A percentile compares a stretch with the other conserved stretches of the same genome.
These are phyloP conservation scores for Mortierella alpina DNA, from an alignment of 192 early-diverging fungal species.

Conservation along the genomic window DNA sequence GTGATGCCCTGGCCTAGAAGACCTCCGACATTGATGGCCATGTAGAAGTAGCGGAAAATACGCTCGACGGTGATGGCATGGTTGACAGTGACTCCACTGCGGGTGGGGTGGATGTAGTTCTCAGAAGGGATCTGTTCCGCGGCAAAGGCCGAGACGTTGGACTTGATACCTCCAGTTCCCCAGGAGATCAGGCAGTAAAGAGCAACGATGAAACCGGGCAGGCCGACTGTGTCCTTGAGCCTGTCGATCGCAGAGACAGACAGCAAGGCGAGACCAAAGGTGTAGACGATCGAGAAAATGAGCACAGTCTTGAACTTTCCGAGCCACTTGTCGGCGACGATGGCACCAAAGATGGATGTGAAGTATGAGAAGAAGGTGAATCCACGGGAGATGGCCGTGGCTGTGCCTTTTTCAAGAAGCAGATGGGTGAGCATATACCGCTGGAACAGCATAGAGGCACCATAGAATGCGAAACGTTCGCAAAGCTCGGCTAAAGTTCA, in stretches of 20 bases:
- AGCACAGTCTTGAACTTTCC: slow-evolving; percentile 76
- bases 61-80: slow-evolving; percentile 71
- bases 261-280: slow-evolving; percentile 63
- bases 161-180: slow-evolving; percentile 74
- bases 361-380: slow-evolving; percentile 76
- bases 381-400: slow-evolving; percentile 69
- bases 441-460: slow-evolving; percentile 68
- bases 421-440: slow-evolving; percentile 70
- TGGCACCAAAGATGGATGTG: slow-evolving; percentile 70
- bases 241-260: slow-evolving; percentile 64
- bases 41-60: slow-evolving; percentile 81
- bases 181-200: slow-evolving; percentile 68
- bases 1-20: slow-evolving; percentile 69
- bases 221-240: slow-evolving; percentile 59
- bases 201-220: slow-evolving; percentile 67
- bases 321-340: slow-evolving; percentile 69
- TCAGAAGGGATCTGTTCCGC: slow-evolving; percentile 69
- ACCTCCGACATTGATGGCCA: slow-evolving; percentile 72
- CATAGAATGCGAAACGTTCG: slow-evolving; percentile 75
- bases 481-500: slow-evolving; percentile 65
- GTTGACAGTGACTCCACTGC: slow-evolving; percentile 66
- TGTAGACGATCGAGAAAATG: slow-evolving; percentile 66
- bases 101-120: slow-evolving; percentile 64
- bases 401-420: slow-evolving; percentile 50
- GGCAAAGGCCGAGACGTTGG: slow-evolving; percentile 73